Base-by-base conservation (phyloP, 805 yeast species). In the Schwanniomyces sp. region DNA sequence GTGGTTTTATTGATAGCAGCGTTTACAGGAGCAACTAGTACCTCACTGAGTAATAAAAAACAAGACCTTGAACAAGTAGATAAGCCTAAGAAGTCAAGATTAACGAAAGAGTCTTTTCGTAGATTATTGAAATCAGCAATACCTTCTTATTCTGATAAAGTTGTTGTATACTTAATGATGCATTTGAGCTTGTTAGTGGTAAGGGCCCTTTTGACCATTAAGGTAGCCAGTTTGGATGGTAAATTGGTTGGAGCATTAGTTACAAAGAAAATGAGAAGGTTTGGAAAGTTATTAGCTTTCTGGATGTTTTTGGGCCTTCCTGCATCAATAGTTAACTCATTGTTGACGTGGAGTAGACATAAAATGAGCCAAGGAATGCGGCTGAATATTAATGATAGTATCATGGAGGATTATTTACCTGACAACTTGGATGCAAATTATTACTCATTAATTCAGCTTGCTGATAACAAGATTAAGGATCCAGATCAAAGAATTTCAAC, bases 301-400 rank as follows among this genome's bases (percentile, higher is more conserved):
- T 91, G 97, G 97, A 80, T 91, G 85, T 56, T 81, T 12, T 73
- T 91, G 11, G 96, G 97, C 9, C 63, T 90, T 8, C 98, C 98
- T 0, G 94, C 96, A 1, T 80, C 96, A 2, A 59, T 88, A 27
- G 84, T 88, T 8, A 89, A 91, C 57, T 81, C 96, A 0, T 64
- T 87, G 45, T 75, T 91, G 45, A 72, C 75, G 12, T 85, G 81
- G 69, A 76, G 84, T 2, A 84, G 83, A 39, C 78, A 75, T 49
- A 72, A 80, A 44, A 71, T 86, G 48, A 72, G 88, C 1, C 75
- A 80, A 48, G 61, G 77, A 29, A 78, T 89, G 53, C 78, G 96
- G 54, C 66, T 74, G 34, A 81, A 83, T 57, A 71, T 91, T 43
- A 88, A 94, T 11, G 70, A 76, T 16, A 75, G 78, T 53, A 71